Base-by-base conservation (phyloP, 192 early-diverging fungal species). In the Chytriomyces sp. region DNA sequence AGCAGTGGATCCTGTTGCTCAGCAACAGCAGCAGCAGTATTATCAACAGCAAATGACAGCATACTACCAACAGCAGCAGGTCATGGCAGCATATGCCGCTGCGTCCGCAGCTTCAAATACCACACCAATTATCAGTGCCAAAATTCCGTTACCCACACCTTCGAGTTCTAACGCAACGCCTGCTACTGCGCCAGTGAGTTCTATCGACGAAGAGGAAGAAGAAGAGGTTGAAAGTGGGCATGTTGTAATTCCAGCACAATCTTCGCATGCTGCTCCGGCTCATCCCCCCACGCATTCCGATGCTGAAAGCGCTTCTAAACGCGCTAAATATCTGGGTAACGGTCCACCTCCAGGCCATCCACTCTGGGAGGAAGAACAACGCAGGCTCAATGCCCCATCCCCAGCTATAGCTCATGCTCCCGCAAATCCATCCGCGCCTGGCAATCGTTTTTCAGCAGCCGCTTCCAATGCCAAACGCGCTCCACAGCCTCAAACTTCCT, bases 261-360 rank as follows among this genome's bases (percentile, higher is more conserved):
- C 53, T 57, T 13, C 53, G 5, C 53, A 57, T 20, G 16, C 20
- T 13, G 20, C 13, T 57, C 53, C 2, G 53, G 44, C 20, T 18
- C 61, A 64, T 20, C 46, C n/a, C 23, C 57, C 53, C 6, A 8
- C 46, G 10, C 18, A 26, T 9, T 18, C 61, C 16, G 23, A 16
- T n/a, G 63, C 61, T 59, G 50, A 16, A 13, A 13, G 10, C 35
- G 20, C 8, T 59, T 35, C 66, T 46, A 28, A 23, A 18, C 18
- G 16, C 43, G 26, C 45, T 10, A 35, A 64, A 49, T 75, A 50
- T 48, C 44, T 74, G 26, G 64, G 48, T 24, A 59, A 24, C 23
- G 78, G 78, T 9, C 78, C 78, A 1, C 78, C 78, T 74, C 70
- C 71, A 44, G 78, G 78, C 10, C 78, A 79, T 46, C 78, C 78